These are phyloP conservation scores for Chalara sp. DNA, from an alignment of 2,329 filamentous ascomycete genomes.

Conservation along the genomic window DNA sequence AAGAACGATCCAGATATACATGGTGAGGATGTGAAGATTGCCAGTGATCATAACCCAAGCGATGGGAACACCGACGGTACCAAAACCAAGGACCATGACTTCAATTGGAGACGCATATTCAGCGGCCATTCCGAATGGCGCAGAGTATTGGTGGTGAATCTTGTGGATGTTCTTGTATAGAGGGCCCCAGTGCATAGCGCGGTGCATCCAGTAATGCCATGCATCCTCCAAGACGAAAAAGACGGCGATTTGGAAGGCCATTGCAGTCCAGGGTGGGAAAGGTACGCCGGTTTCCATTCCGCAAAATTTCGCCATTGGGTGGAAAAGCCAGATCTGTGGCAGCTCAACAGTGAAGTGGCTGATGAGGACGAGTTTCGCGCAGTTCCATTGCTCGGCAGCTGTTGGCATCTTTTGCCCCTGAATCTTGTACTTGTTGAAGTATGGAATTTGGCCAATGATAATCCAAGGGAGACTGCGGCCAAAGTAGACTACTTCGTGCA, in stretches of 20 bases:
- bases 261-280: conserved; percentile 79
- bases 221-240: conserved; percentile 96
- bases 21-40: conserved; percentile 90
- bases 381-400: conserved; percentile 89
- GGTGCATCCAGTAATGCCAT: conserved; percentile 98
- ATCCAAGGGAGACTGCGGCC: conserved; percentile 84
- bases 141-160: conserved; percentile 98
- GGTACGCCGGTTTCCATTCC: conserved; percentile 84
- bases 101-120: conserved; percentile 98
- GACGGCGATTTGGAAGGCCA: conserved; percentile 83
- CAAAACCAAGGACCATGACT: conserved; percentile 87
- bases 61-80: conserved; percentile 76
- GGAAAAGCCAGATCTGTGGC: conserved; percentile 98
- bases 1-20: conserved; percentile 93
- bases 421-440: conserved; percentile 91
- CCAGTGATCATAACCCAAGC: conserved; percentile 76
- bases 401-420: conserved; percentile 84
- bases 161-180: conserved; percentile 98
- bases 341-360: conserved; percentile 97
- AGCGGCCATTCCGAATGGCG: conserved; percentile 90
- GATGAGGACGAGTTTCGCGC: conserved; percentile 84
- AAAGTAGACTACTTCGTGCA: conserved; percentile 95
- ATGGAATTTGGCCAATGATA: conserved; percentile 80
- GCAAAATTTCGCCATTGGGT: conserved; percentile 89
- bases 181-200: conserved; percentile 85